These are phyloP conservation scores for Lumnitzera littorea DNA, from an alignment of 345 rosid species.

Conservation along the genomic window DNA sequence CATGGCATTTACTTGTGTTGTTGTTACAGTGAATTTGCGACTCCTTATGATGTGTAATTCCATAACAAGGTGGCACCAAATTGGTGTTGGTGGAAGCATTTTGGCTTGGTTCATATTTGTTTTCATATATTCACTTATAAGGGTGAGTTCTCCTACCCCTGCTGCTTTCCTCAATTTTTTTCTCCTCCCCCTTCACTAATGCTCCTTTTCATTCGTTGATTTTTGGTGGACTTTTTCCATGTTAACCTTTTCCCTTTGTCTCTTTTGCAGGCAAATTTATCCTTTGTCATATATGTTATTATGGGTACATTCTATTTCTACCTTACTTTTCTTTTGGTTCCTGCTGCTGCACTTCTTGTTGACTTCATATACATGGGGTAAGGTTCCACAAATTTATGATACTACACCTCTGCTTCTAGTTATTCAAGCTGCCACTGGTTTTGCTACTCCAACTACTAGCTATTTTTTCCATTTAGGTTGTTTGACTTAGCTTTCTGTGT, in stretches of 20 bases:
- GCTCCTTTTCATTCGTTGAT: neutral
- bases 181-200: no score
- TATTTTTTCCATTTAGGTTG: neutral
- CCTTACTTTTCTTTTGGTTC: conserved; percentile 67
- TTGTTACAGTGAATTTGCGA: conserved; percentile 85
- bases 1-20: conserved; percentile 90
- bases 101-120: conserved; percentile 78
- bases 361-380: conserved; percentile 96
- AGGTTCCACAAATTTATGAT: conserved; percentile 12
- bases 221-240: neutral
- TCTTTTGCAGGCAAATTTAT: conserved; percentile 68
- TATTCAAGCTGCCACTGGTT: no score
- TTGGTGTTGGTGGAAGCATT: conserved; percentile 88
- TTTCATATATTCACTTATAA: conserved; percentile 62
- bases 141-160: conserved; percentile 26
- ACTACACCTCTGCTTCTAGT: no score
- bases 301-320: conserved; percentile 94
- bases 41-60: conserved; percentile 93
- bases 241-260: conserved; percentile 8
- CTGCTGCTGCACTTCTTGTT: conserved; percentile 73
- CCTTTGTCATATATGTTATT: conserved; percentile 69
- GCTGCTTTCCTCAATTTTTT: conserved; percentile 6
- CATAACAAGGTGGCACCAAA: conserved; percentile 86
- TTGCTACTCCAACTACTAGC: no score
- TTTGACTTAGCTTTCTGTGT: no score